Conservation (phyloP, 306 rosid species). For the Inga oerstediana region DNA sequence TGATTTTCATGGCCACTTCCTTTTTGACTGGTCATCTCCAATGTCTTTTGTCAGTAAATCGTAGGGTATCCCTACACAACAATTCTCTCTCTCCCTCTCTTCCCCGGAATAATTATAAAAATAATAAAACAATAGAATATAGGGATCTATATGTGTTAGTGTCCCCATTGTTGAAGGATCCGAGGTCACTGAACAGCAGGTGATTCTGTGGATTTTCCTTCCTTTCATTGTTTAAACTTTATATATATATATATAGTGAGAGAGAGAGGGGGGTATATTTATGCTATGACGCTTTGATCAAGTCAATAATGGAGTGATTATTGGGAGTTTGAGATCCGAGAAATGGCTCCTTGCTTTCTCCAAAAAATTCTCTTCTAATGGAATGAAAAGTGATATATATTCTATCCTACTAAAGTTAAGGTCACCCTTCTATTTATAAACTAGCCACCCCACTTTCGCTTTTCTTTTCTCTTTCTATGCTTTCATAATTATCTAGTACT, state of each 20-base stretch:
- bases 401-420: constrained; percentile 30
- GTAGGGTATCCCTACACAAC: constrained; percentile 20
- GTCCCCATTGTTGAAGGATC: constrained; percentile 50
- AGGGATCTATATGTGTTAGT: constrained; percentile 35
- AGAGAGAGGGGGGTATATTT: not conserved
- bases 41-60: constrained; percentile 33
- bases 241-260: not conserved
- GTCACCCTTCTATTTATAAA: constrained; percentile 38
- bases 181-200: constrained; percentile 40
- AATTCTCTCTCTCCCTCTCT: constrained; percentile 27
- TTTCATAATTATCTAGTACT: not conserved
- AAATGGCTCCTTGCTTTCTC: constrained; percentile 77
- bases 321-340: constrained; percentile 78
- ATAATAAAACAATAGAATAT: not conserved
- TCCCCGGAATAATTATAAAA: constrained; percentile 3
- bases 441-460: constrained; percentile 36
- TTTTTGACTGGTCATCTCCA: constrained; percentile 77
- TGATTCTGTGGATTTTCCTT: constrained; percentile 24
- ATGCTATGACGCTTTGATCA: not conserved
- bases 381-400: constrained; percentile 34
- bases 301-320: constrained; percentile 71
- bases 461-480: constrained; percentile 31
- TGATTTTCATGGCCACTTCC: constrained; percentile 52
- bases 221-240: not conserved
- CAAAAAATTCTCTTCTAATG: constrained; percentile 54